Base-by-base conservation (phyloP, 2,329 filamentous ascomycete genomes). In the Xylaria sp. region DNA sequence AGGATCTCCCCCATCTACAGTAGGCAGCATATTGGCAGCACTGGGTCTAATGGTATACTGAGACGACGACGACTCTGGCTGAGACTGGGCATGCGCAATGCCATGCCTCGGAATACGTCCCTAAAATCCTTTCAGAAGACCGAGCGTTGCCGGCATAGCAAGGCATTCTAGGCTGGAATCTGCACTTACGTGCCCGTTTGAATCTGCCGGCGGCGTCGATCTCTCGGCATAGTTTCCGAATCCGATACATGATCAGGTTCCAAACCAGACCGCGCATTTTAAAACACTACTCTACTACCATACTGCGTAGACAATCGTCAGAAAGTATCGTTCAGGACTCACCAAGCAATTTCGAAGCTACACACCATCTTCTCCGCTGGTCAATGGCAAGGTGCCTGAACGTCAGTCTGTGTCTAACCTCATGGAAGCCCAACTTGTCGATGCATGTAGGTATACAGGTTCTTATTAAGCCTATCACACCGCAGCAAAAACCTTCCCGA, bases 121-220 rank as follows among this genome's bases (percentile, higher is more conserved):
- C 13, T 50, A 5, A 29, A 29, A 15, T 27, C 11, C 51, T 27
- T 2, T 27, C n/a, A n/a, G 6, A 22, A 36, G 10, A 22, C 17
- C 29, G 7, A 22, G 20, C 4, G n/a, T 3, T 31, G 20, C 42
- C 49, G n/a, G 22, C 49, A 36, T 31, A 4, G 29, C 29, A 31
- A 51, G 17, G 13, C n/a, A 3, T 20, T 15, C 27, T 50, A 31
- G 0, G 11, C 17, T 20, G 11, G 31, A 36, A 38, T 53, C 29
- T n/a, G 31, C 31, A 17, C 27, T 45, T n/a, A 29, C 15, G 33
- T 44, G 47, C 45, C 45, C 6, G 31, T 60, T 51, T 44, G 38
- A 38, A 65, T 55, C 63, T 57, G 51, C 44, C 44, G 57, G 27
- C 39, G 36, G 55, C 47, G 64, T 53, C 55, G 60, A 57, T 65